Evolutionary conservation across 192 early-diverging fungal species (phyloP).

Genomic region (Bifiguratus adelaidae): DNA sequence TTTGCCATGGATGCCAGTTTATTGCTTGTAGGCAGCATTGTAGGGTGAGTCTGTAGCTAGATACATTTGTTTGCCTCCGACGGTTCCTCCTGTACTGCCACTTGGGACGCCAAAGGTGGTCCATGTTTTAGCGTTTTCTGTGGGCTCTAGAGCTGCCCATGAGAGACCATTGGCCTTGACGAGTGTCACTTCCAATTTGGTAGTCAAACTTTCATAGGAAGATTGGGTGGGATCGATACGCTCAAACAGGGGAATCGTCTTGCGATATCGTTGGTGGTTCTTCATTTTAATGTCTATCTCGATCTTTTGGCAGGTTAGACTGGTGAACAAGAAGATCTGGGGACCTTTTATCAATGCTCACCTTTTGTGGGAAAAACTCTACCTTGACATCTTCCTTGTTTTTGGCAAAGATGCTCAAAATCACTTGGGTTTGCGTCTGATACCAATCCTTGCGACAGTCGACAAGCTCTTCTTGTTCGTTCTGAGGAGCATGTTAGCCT

Average conservation of each 20-base stretch:
- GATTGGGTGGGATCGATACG: constrained; percentile 60
- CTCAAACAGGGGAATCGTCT: constrained; percentile 57
- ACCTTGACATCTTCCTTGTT: constrained; percentile 65
- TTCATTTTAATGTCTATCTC: constrained; percentile 69
- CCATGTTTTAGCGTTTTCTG: constrained; percentile 48
- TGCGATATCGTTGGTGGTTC: constrained; percentile 63
- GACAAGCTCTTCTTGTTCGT: constrained; percentile 37
- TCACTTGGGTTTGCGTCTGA: constrained; percentile 77
- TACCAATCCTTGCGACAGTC: constrained; percentile 92
- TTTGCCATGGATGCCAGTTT: too few relatives aligned
- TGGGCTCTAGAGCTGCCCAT: constrained; percentile 73
- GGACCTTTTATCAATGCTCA: constrained; percentile 5
- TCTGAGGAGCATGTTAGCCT: not conserved
- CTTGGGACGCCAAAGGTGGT: constrained; percentile 81
- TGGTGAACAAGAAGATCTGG: not conserved
- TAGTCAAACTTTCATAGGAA: constrained; percentile 54
- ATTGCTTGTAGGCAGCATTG: too few relatives aligned
- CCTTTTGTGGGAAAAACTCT: constrained; percentile 50
- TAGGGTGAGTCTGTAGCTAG: constrained; percentile 30
- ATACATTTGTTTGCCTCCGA: constrained; percentile 56
- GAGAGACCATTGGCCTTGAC: constrained; percentile 77
- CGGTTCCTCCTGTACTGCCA: constrained; percentile 40
- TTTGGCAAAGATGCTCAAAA: constrained; percentile 90
- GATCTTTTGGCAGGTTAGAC: too few relatives aligned
- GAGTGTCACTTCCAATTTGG: constrained; percentile 69